Base-by-base conservation (phyloP, 192 early-diverging fungal genomes). In the Coemansia erecta region DNA sequence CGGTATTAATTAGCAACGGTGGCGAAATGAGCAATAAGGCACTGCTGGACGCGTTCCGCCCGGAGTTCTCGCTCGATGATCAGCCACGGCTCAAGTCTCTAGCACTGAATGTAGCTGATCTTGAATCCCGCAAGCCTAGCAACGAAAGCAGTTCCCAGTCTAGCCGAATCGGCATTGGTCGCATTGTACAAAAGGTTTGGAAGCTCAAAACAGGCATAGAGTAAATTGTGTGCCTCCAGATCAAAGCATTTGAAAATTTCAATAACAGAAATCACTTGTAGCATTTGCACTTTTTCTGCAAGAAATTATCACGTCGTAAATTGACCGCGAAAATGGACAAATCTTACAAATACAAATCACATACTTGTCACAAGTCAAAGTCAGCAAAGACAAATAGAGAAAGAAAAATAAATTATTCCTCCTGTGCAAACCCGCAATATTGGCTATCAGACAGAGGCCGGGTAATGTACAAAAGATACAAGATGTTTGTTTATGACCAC, bases 111-210 rank as follows among this genome's bases (percentile, higher is more conserved):
- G 64, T 78, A 4, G 75, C 75, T 1, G 60, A 72, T 45, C 60
- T 69, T 15, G 63, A 60, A 55, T 55, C 66, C 12, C 44, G 52
- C 9, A 60, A 58, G 42, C 47, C 60, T 19, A 40, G 35, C 19
- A 41, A 8, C 19, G 37, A 54, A 14, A 37, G 43, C 26, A 53
- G 43, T n/a, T 21, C 28, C 19, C 45, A 53, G 22, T 37, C 50
- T 2, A 64, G 52, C 31, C 65, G 60, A 22, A 51, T 63, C 1
- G 75, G 75, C 15, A 62, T 78, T 21, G 75, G 75, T 2, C 75
- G 66, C n/a, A 50, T 65, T 66, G 70, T 69, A 44, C 75, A 72
- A 49, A 78, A 68, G 56, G 33, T 68, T 19, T 78, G 75, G 75
- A 64, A 45, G 40, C 66, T 78, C 35, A 50, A 41, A 17, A 3